Evolutionary conservation across 306 rosid genomes (phyloP), one percentile per base, ranked within the genome.

Genomic region (Cajanus cajan): DNA sequence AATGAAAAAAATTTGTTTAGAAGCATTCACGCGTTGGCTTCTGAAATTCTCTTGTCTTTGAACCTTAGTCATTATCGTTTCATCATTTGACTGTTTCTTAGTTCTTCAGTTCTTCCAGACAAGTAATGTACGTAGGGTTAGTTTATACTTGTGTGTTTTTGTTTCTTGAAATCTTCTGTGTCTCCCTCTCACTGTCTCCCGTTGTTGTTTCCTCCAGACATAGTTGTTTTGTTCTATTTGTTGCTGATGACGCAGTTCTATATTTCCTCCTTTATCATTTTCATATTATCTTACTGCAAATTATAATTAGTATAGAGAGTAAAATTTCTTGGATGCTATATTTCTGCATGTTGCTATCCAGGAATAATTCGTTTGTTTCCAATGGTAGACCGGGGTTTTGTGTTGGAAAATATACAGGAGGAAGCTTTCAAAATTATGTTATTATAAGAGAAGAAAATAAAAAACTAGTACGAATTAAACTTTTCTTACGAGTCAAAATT

Each of bases 181-280:
- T 52, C 40, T 68, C 45, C 61, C 39, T 33, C 64, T 7, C 25
- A 21, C 4, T 73, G 40, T 48, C 31, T 61, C 68, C 68, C 1
- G 45, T 61, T 48, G 16, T 69, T 66, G 54, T 64, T 81, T 44
- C 79, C 79, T 58, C 72, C 72, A 18, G 21, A 65, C 55, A 51
- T 50, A 18, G 55, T 4, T n/a, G 15, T 22, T 50, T 47, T 63
- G 72, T 62, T 76, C 80, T 8, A 8, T 22, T 77, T 61, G 52
- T 22, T 43, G 68, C 68, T 40, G 52, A 24, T 45, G 41, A 25
- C 25, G 21, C 47, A 61, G 50, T 48, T 64, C 24, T 37, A 14
- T 33, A 61, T 64, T 19, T 47, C 18, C 48, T 75, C 36, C 10
- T 61, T 61, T 61, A 41, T 61, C 34, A 28, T 28, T 59, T 43